Evolutionary conservation across 2,329 filamentous ascomycete genomes (phyloP).

Genomic region (Aspergillus sp.): DNA sequence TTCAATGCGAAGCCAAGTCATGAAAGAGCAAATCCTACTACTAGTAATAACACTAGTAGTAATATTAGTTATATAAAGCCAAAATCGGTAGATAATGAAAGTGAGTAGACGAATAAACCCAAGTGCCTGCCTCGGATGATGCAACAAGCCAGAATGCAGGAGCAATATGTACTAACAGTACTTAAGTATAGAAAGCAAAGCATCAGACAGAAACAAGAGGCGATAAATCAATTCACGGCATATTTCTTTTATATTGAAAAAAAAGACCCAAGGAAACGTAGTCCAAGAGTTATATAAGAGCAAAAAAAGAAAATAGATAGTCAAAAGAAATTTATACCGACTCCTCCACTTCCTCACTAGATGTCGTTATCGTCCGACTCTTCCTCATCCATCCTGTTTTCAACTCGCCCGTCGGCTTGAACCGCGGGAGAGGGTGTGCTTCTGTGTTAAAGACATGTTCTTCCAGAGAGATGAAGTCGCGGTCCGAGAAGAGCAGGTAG

Average conservation of each 20-base stretch:
- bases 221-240: background rate
- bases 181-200: background rate
- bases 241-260: background rate
- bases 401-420: conserved; percentile 64
- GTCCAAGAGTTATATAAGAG: background rate
- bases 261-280: background rate
- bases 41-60: too few relatives aligned
- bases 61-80: too few relatives aligned
- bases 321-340: background rate
- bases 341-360: background rate
- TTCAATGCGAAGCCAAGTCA: background rate
- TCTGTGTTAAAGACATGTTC: conserved; percentile 94
- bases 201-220: background rate
- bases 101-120: background rate
- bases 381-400: conserved; percentile 45
- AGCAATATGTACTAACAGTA: background rate
- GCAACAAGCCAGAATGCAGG: too few relatives aligned
- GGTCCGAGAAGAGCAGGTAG: conserved; percentile 86
- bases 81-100: too few relatives aligned
- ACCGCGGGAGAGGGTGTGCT: conserved; percentile 85
- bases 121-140: background rate
- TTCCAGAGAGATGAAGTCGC: conserved; percentile 79
- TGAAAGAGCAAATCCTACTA: too few relatives aligned
- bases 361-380: background rate
- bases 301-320: background rate